Conservation (phyloP, 2,329 filamentous ascomycete species). For the Aspergillus hortae region DNA sequence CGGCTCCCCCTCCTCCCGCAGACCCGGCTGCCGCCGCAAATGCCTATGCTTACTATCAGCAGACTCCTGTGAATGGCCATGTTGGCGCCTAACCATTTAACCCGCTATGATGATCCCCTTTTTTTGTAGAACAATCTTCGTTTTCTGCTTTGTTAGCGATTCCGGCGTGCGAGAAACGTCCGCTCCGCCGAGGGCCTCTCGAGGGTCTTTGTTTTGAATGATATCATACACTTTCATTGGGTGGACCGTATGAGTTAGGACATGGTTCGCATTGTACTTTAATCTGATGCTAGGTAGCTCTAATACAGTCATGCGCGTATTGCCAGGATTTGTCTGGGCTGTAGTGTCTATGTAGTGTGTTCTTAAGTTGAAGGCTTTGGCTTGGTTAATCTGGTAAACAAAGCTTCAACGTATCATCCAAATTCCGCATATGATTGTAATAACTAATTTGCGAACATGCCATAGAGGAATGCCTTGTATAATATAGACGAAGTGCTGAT, state of each 20-base stretch:
- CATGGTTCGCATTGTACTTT: conserved; percentile 28
- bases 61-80: conserved; percentile 26
- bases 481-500: too few relatives aligned
- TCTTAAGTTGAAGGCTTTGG: not conserved
- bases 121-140: conserved; percentile 17
- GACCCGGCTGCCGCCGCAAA: conserved; percentile 17
- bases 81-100: conserved; percentile 11
- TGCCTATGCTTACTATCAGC: conserved; percentile 30
- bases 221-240: conserved; percentile 20
- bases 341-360: not conserved
- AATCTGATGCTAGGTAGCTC: conserved; percentile 18
- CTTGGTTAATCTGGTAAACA: too few relatives aligned
- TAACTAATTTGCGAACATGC: too few relatives aligned
- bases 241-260: conserved; percentile 22
- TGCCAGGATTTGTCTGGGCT: not conserved
- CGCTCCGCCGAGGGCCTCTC: conserved; percentile 6
- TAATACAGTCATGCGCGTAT: not conserved
- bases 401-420: too few relatives aligned
- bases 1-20: not conserved
- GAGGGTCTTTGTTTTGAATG: conserved; percentile 11
- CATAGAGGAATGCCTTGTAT: too few relatives aligned
- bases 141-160: conserved; percentile 22
- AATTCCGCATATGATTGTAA: too few relatives aligned
- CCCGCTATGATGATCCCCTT: conserved; percentile 9
- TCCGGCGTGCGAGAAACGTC: conserved; percentile 14